phyloP scores from a whole-genome alignment of 2,329 filamentous ascomycete species.

The Fusarium brevicatenulatum region DNA sequence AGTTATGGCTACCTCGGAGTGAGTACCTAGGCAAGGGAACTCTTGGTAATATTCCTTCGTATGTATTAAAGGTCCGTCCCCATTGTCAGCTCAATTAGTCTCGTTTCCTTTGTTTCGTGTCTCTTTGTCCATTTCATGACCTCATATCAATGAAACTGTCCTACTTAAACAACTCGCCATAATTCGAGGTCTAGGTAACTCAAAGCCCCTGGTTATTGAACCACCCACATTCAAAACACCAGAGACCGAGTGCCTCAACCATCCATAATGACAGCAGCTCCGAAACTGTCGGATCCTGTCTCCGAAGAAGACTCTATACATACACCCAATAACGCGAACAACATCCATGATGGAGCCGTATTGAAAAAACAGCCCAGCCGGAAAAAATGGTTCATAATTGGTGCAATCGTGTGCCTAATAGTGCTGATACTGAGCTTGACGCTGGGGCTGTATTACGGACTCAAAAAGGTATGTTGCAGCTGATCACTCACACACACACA shows the following conservation, averaged over 20 bases:
- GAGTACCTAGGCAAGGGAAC: neutral
- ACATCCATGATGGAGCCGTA: neutral
- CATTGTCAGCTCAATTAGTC: neutral
- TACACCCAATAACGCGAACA: neutral
- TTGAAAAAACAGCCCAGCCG: conserved; percentile 11
- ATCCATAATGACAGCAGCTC: conserved; percentile 11
- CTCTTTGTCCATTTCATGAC: neutral
- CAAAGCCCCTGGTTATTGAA: neutral
- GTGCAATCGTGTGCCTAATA: neutral
- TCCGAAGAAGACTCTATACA: conserved; percentile 24
- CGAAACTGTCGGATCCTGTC: conserved; percentile 4
- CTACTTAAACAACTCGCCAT: neutral
- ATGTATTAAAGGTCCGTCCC: neutral
- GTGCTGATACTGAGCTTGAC: conserved; percentile 29
- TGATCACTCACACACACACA: neutral
- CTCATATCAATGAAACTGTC: neutral
- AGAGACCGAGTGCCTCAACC: conserved; percentile 5
- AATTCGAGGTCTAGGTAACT: neutral
- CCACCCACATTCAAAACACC: neutral
- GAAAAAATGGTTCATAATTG: conserved; percentile 25
- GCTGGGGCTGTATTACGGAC: conserved; percentile 37
- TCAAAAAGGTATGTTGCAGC: conserved; percentile 28
- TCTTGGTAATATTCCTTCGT: conserved; percentile 12
- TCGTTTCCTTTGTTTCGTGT: neutral
- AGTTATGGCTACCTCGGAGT: neutral